Evolutionary conservation across 1,284 basidiomycete genomes (phyloP).

Genomic region (Leccinum variabile): DNA sequence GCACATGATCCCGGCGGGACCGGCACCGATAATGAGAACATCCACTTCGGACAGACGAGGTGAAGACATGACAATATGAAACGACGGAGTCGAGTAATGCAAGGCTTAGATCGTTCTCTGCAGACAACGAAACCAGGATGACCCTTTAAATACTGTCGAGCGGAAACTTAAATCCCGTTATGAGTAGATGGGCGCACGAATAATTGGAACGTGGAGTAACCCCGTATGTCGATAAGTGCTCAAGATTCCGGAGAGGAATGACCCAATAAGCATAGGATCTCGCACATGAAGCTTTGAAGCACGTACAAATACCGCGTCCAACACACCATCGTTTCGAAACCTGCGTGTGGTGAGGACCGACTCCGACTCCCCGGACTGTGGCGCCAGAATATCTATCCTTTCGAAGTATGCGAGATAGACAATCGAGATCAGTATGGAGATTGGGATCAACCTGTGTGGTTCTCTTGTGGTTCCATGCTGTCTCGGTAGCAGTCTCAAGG

Average conservation of each 20-base stretch:
- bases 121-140: background rate
- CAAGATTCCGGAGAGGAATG: background rate
- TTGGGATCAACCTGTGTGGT: background rate
- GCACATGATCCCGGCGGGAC: conserved; percentile 46
- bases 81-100: background rate
- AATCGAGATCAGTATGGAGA: background rate
- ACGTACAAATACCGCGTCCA: background rate
- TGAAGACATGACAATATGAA: conserved; percentile 8
- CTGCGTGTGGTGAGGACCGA: background rate
- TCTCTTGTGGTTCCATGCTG: background rate
- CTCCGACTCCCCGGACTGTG: background rate
- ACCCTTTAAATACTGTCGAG: background rate
- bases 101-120: background rate
- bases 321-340: background rate
- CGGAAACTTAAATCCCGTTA: background rate
- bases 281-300: background rate
- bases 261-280: background rate
- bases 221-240: background rate
- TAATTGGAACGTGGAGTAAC: background rate
- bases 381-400: background rate
- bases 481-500: background rate
- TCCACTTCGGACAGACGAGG: conserved; percentile 42
- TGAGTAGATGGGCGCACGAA: background rate
- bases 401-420: background rate
- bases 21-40: conserved; percentile 55